Evolutionary conservation across 2,329 filamentous ascomycete species (phyloP).

Genomic region (Parastagonospora avenae): DNA sequence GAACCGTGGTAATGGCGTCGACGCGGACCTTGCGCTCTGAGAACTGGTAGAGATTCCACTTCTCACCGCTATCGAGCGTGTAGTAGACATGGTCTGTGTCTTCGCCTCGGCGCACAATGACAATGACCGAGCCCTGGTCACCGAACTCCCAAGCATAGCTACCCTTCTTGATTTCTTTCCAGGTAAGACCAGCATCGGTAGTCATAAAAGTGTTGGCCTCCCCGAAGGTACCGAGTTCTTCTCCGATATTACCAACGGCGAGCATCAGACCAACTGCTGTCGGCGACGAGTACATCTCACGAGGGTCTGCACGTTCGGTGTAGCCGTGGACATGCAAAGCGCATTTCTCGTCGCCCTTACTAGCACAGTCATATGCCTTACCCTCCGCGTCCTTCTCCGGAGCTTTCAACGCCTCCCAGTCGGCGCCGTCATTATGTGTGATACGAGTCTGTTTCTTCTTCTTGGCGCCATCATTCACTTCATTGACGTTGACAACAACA

Average conservation of each 20-base stretch:
- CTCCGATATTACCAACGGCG: slow-evolving; percentile 87
- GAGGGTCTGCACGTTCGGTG: slow-evolving; percentile 82
- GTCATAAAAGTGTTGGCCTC: slow-evolving; percentile 91
- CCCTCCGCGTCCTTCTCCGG: slow-evolving; percentile 72
- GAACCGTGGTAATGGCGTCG: slow-evolving; percentile 82
- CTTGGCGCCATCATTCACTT: slow-evolving; percentile 63
- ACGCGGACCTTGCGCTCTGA: slow-evolving; percentile 71
- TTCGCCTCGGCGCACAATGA: slow-evolving; percentile 76
- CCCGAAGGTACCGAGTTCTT: slow-evolving; percentile 67
- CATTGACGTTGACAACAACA: slow-evolving; percentile 74
- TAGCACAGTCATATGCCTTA: slow-evolving; percentile 72
- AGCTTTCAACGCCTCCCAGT: slow-evolving; percentile 80
- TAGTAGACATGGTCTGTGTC: slow-evolving; percentile 74
- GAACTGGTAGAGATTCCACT: slow-evolving; percentile 79
- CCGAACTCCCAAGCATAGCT: slow-evolving; percentile 93
- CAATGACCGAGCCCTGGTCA: slow-evolving; percentile 90
- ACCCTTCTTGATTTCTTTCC: slow-evolving; percentile 85
- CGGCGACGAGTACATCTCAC: slow-evolving; percentile 84
- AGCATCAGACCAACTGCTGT: slow-evolving; percentile 91
- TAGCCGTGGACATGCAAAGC: slow-evolving; percentile 94
- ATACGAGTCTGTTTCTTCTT: slow-evolving; percentile 92
- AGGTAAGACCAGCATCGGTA: slow-evolving; percentile 84
- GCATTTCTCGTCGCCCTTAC: slow-evolving; percentile 67
- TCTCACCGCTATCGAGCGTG: slow-evolving; percentile 78
- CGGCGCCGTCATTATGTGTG: slow-evolving; percentile 92